Conservation (phyloP, 345 rosid genomes). For the Salix udensis region DNA sequence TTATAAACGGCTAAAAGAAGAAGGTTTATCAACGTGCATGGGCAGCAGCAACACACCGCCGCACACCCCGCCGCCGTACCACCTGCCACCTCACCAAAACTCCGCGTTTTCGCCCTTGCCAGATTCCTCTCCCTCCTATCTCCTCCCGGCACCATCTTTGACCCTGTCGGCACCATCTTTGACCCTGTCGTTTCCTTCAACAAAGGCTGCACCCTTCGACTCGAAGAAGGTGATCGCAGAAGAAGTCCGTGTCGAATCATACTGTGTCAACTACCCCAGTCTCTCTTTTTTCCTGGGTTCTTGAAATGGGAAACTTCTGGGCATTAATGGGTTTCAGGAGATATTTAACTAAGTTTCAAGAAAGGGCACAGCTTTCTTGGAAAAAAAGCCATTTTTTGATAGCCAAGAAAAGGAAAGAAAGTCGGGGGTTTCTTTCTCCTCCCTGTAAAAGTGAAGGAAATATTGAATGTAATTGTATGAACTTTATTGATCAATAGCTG, state of each 20-base stretch:
- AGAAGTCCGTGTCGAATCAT: neutral
- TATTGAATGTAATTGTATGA: too few relatives aligned
- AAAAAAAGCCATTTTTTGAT: neutral
- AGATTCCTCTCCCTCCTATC: neutral
- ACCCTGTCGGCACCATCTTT: neutral
- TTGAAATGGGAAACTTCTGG: neutral
- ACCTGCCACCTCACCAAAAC: conserved; percentile 45
- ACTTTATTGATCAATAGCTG: too few relatives aligned
- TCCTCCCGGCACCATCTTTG: neutral
- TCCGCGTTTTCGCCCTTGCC: neutral
- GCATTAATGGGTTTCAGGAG: neutral
- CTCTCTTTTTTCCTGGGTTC: neutral
- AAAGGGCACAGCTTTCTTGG: neutral
- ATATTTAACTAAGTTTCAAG: neutral
- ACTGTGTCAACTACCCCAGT: neutral
- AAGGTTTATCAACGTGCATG: conserved; percentile 49
- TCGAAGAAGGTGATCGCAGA: neutral
- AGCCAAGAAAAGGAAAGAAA: neutral
- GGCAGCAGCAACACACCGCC: conserved; percentile 74
- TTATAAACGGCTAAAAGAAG: conserved; percentile 52
- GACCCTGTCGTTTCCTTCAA: neutral
- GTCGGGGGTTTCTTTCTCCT: neutral
- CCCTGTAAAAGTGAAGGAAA: too few relatives aligned
- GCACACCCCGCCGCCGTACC: conserved; percentile 71
- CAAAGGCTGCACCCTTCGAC: neutral